phyloP scores from a whole-genome alignment of 1,139 yeast genomes.

The Magnusiomyces suaveolens region DNA sequence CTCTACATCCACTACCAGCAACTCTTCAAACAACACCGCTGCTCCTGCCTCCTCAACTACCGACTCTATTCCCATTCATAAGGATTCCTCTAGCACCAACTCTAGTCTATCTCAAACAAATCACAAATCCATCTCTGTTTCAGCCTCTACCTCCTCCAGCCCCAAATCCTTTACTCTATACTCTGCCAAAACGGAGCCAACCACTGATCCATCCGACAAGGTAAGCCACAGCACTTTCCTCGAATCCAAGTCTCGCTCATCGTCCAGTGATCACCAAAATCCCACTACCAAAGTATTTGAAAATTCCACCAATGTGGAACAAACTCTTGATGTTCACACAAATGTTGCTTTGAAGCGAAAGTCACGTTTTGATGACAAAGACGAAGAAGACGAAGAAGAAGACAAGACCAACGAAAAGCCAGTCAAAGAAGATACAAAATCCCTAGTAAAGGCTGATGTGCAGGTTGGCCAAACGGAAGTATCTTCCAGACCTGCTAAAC shows the following conservation, averaged over 20 bases:
- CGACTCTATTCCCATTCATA: background rate
- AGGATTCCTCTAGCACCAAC: background rate
- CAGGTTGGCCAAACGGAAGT: background rate
- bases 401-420: background rate
- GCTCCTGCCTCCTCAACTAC: background rate
- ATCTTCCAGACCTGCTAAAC: constrained; percentile 6
- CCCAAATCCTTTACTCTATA: background rate
- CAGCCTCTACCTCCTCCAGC: background rate
- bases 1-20: background rate
- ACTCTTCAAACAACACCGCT: background rate
- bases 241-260: background rate
- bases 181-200: background rate
- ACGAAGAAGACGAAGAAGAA: background rate
- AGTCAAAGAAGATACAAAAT: background rate
- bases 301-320: background rate
- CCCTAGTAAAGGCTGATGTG: background rate
- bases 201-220: background rate
- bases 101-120: background rate
- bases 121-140: background rate
- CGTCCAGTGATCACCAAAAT: background rate
- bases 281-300: background rate
- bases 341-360: background rate
- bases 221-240: background rate
- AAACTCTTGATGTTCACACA: background rate
- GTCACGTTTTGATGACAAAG: background rate